A percentile compares a stretch with the other conserved stretches of the same genome.
Evolutionary conservation across 208 protist species (phyloP).

Genomic region (Trypanosoma theileri): DNA sequence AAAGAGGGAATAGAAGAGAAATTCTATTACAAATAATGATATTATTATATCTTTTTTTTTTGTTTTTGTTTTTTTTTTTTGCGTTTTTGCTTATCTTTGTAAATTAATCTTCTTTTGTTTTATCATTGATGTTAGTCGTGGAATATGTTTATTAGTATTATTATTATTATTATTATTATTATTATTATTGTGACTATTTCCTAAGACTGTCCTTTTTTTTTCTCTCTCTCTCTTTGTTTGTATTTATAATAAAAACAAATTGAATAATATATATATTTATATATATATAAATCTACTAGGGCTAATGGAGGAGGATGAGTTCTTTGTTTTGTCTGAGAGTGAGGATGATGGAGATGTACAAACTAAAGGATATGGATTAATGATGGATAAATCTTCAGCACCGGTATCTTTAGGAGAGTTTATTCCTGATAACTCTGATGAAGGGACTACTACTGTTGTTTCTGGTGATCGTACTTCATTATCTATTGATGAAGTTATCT

Average conservation of each 20-base stretch:
- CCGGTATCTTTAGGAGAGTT: no score
- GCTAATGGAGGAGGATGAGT: slow-evolving; percentile 7
- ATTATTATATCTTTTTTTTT: neutral
- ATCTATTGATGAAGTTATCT: slow-evolving; percentile 41
- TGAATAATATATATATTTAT: no score
- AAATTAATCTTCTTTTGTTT: slow-evolving; percentile 1
- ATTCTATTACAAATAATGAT: no score
- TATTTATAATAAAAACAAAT: neutral
- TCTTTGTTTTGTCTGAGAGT: slow-evolving; percentile 34
- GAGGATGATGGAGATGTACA: slow-evolving; percentile 2
- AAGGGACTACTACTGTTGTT: neutral
- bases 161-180: neutral
- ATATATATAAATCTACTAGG: neutral
- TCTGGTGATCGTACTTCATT: neutral
- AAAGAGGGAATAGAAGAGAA: neutral
- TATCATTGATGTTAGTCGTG: no score
- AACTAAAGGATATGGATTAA: no score
- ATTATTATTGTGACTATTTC: neutral
- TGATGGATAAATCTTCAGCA: no score
- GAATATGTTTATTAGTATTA: neutral
- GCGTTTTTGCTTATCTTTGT: neutral
- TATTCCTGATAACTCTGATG: neutral
- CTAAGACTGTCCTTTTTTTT: slow-evolving; percentile 9
- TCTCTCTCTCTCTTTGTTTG: slow-evolving; percentile 13
- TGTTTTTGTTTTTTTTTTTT: neutral